Conservation (phyloP, 805 yeast genomes). For the Tetrapisispora fleetii region DNA sequence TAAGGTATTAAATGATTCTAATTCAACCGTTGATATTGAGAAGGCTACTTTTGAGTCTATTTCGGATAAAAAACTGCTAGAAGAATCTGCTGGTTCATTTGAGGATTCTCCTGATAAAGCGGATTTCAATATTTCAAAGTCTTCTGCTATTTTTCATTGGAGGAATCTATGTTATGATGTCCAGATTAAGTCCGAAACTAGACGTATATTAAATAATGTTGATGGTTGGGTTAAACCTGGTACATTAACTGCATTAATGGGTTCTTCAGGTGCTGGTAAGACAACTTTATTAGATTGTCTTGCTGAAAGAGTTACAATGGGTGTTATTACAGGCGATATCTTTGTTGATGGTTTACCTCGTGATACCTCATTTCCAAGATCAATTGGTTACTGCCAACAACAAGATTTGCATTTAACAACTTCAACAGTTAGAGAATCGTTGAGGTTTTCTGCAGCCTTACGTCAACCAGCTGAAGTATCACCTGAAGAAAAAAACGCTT, state of each 20-base stretch:
- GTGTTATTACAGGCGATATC: slow-evolving; percentile 60
- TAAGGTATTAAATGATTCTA: slow-evolving; percentile 6
- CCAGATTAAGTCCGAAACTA: slow-evolving; percentile 47
- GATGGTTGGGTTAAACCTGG: slow-evolving; percentile 84
- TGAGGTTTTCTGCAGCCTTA: slow-evolving; percentile 53
- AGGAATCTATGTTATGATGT: slow-evolving; percentile 63
- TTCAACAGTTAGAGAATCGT: slow-evolving; percentile 64
- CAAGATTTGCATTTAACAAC: slow-evolving; percentile 61
- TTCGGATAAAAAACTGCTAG: slow-evolving; percentile 17
- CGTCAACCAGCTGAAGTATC: slow-evolving; percentile 52
- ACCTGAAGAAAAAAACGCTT: slow-evolving; percentile 46
- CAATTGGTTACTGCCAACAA: slow-evolving; percentile 68
- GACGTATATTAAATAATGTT: slow-evolving; percentile 53
- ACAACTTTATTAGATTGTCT: slow-evolving; percentile 63
- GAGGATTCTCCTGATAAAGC: slow-evolving; percentile 8
- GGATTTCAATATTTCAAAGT: slow-evolving; percentile 25
- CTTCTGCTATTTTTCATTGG: slow-evolving; percentile 63
- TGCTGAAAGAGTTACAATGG: slow-evolving; percentile 60
- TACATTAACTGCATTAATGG: slow-evolving; percentile 69
- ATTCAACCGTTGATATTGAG: slow-evolving; percentile 6
- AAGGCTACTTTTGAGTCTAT: slow-evolving; percentile 4
- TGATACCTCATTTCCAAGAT: slow-evolving; percentile 50
- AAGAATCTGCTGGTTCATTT: slow-evolving; percentile 12
- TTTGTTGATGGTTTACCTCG: slow-evolving; percentile 54
- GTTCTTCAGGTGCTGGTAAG: slow-evolving; percentile 76